Conservation (phyloP, 1,284 basidiomycete genomes). For the Abortiporus biennis region DNA sequence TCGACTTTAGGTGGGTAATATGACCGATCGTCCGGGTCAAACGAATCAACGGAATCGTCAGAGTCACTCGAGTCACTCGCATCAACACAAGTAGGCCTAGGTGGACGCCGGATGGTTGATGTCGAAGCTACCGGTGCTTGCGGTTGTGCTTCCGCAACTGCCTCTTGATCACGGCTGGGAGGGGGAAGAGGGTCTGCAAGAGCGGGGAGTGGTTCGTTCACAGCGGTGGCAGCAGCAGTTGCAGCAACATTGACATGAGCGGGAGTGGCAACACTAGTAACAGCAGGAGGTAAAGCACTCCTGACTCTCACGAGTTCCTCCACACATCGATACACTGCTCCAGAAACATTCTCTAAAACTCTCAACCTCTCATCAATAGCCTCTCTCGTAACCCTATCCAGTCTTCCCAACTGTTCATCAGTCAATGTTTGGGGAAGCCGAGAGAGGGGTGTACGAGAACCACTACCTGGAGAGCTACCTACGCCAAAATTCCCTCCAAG, state of each 20-base stretch:
- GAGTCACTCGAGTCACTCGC: too few species aligned
- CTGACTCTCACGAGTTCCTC: slow-evolving; percentile 73
- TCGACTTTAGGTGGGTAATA: too few species aligned
- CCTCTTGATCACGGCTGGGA: too few species aligned
- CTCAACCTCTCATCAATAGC: slow-evolving; percentile 79
- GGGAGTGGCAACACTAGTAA: neutral
- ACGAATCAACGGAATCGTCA: too few species aligned
- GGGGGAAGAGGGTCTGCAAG: too few species aligned
- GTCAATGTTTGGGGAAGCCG: slow-evolving; percentile 45
- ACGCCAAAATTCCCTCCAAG: neutral
- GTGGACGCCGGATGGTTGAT: too few species aligned
- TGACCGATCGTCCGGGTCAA: too few species aligned
- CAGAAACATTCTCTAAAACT: slow-evolving; percentile 70
- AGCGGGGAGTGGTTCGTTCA: too few species aligned
- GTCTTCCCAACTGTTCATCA: slow-evolving; percentile 49
- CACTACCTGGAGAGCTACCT: too few species aligned
- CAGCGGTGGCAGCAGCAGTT: neutral
- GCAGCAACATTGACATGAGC: neutral
- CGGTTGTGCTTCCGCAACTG: too few species aligned
- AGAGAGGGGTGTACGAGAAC: slow-evolving; percentile 13
- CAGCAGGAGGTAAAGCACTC: slow-evolving; percentile 51
- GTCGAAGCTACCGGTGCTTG: too few species aligned
- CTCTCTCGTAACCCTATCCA: slow-evolving; percentile 65
- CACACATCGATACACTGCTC: slow-evolving; percentile 60
- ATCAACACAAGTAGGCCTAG: too few species aligned